Conservation (phyloP, 257 asterid genomes). For the Primulina tabacum region DNA sequence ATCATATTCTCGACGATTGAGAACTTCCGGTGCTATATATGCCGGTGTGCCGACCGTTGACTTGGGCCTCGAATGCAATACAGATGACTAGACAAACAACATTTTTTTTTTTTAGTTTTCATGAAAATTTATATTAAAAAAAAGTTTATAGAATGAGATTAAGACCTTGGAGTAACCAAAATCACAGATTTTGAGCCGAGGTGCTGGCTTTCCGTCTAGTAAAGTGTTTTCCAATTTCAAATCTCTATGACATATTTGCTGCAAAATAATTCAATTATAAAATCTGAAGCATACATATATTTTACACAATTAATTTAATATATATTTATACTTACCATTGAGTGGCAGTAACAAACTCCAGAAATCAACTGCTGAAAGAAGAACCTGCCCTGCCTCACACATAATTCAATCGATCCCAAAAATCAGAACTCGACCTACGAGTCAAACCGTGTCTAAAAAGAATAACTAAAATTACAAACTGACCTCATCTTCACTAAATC, state of each 20-base stretch:
- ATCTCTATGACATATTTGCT: slow-evolving; percentile 81
- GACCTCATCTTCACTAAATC: slow-evolving; percentile 69
- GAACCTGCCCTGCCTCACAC: slow-evolving; percentile 41
- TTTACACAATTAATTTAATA: background rate
- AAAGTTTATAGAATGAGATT: background rate
- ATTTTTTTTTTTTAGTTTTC: too few species aligned
- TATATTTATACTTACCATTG: slow-evolving; percentile 31
- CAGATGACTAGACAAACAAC: slow-evolving; percentile 48
- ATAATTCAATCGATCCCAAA: too few species aligned
- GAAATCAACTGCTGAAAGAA: slow-evolving; percentile 54
- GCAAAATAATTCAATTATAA: background rate
- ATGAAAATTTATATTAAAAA: background rate
- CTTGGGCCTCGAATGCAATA: slow-evolving; percentile 52
- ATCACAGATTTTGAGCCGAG: slow-evolving; percentile 60
- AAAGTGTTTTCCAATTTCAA: slow-evolving; percentile 67
- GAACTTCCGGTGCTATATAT: slow-evolving; percentile 38
- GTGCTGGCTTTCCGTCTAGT: slow-evolving; percentile 71
- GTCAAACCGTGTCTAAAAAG: too few species aligned
- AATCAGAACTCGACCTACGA: too few species aligned
- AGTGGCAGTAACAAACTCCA: slow-evolving; percentile 55
- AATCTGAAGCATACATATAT: too few species aligned
- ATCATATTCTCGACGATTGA: slow-evolving; percentile 35
- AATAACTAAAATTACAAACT: background rate
- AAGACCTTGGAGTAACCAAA: slow-evolving; percentile 48
- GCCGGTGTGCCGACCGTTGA: slow-evolving; percentile 43